These are phyloP conservation scores for Sanghuangporus weigelae DNA, from an alignment of 1,284 basidiomycete species.

Conservation along the genomic window DNA sequence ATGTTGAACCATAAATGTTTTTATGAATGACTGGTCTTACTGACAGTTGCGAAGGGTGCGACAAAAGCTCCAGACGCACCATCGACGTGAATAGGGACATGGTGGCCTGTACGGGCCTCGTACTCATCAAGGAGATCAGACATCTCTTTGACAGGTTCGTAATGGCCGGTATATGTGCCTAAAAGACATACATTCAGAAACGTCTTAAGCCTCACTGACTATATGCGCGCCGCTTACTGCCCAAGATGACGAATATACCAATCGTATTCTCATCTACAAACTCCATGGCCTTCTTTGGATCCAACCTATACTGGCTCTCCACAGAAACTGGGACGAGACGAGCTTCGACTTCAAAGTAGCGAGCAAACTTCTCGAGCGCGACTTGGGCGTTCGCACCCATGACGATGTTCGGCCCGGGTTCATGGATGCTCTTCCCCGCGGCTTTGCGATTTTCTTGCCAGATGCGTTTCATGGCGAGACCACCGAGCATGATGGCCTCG, in stretches of 20 bases:
- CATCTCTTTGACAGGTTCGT: conserved; percentile 90
- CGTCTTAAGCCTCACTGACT: conserved; percentile 1
- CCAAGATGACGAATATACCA: conserved; percentile 76
- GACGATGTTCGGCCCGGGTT: conserved; percentile 77
- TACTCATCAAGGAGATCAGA: conserved; percentile 81
- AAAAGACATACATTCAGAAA: background rate
- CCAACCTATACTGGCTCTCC: conserved; percentile 77
- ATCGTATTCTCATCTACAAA: conserved; percentile 92
- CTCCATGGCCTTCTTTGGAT: conserved; percentile 81
- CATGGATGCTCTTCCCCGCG: conserved; percentile 80
- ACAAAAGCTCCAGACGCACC: conserved; percentile 80
- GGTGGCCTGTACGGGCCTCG: conserved; percentile 74
- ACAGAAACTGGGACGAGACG: conserved; percentile 74
- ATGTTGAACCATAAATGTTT: conserved; percentile 18
- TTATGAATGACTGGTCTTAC: conserved; percentile 15
- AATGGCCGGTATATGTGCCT: conserved; percentile 90
- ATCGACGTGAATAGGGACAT: conserved; percentile 84
- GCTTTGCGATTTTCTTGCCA: conserved; percentile 91
- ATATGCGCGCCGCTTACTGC: conserved; percentile 43
- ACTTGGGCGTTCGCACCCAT: conserved; percentile 86
- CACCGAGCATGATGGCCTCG: conserved; percentile 91
- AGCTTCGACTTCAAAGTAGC: conserved; percentile 88
- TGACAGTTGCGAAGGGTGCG: conserved; percentile 70
- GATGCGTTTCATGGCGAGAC: conserved; percentile 89
- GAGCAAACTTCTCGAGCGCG: conserved; percentile 86